A percentile compares a stretch with the other conserved stretches of the same genome.
These are phyloP conservation scores for Ophiostoma tasmaniense DNA, from an alignment of 2,329 filamentous ascomycete species.

Conservation along the genomic window DNA sequence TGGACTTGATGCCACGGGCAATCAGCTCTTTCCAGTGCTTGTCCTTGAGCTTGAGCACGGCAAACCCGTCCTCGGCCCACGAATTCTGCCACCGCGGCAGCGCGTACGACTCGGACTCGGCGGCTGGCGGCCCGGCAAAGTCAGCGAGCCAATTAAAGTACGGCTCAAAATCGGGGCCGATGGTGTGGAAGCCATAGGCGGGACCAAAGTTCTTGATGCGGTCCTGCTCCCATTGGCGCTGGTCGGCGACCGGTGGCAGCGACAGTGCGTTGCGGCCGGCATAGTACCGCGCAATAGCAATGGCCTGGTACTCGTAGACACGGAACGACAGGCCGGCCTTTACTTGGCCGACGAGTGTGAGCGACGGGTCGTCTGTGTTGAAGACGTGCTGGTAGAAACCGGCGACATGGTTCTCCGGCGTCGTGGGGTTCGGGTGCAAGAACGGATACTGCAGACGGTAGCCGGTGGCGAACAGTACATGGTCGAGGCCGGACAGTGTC, in stretches of 20 bases:
- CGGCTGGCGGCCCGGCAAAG: conserved; percentile 13
- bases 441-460: conserved; percentile 52
- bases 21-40: conserved; percentile 9
- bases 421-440: conserved; percentile 27
- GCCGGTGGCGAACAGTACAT: conserved; percentile 52
- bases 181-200: conserved; percentile 10
- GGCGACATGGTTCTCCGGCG: conserved; percentile 22
- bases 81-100: conserved; percentile 10
- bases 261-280: conserved; percentile 25
- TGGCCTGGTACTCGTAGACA: conserved; percentile 32
- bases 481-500: conserved; percentile 40
- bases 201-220: conserved; percentile 2
- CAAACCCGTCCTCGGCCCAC: conserved; percentile 4
- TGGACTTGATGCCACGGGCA: conserved; percentile 8
- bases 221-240: conserved; percentile 27
- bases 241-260: conserved; percentile 25
- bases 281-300: conserved; percentile 21
- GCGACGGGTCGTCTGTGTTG: conserved; percentile 29
- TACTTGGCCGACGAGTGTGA: conserved; percentile 31
- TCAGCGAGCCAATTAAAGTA: neutral
- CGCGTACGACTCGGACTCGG: conserved; percentile 8
- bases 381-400: conserved; percentile 32
- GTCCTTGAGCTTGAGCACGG: conserved; percentile 9
- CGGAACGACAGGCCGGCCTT: conserved; percentile 31
- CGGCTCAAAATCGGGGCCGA: conserved; percentile 3